A percentile compares a stretch with the other conserved stretches of the same genome.
Conservation (phyloP, 2,329 filamentous ascomycete species). For the Hymenoscyphus fructigenus region DNA sequence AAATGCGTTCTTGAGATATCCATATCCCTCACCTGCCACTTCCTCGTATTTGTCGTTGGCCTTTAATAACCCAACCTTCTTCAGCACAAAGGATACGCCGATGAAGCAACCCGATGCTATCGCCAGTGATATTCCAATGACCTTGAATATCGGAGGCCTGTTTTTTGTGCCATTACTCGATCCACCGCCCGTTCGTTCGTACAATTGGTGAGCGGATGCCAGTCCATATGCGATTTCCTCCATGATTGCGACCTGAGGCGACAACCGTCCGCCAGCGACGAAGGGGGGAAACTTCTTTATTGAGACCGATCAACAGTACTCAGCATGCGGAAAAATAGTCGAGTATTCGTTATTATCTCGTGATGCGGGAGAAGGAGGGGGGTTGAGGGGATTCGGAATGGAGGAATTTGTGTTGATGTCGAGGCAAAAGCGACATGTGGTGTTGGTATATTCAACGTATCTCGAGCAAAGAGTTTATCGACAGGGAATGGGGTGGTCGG, state of each 20-base stretch:
- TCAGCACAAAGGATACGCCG: constrained; percentile 90
- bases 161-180: constrained; percentile 24
- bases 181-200: constrained; percentile 43
- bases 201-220: constrained; percentile 42
- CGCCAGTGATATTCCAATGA: constrained; percentile 81
- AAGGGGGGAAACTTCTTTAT: constrained; percentile 9
- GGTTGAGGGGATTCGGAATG: background rate
- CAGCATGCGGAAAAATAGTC: constrained; percentile 6
- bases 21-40: constrained; percentile 92
- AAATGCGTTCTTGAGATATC: constrained; percentile 89
- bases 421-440: background rate
- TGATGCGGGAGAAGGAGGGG: background rate
- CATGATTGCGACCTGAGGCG: constrained; percentile 36
- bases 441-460: background rate
- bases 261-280: constrained; percentile 15
- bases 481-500: background rate
- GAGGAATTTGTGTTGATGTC: background rate
- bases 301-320: constrained; percentile 19
- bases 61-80: constrained; percentile 86
- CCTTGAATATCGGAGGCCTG: constrained; percentile 62
- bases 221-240: constrained; percentile 40
- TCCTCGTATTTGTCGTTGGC: constrained; percentile 97
- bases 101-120: constrained; percentile 90
- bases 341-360: background rate
- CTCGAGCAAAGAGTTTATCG: background rate